A percentile compares a stretch with the other conserved stretches of the same genome.
Evolutionary conservation across 2,329 filamentous ascomycete genomes (phyloP).

Genomic region (Aspergillus vadensis): DNA sequence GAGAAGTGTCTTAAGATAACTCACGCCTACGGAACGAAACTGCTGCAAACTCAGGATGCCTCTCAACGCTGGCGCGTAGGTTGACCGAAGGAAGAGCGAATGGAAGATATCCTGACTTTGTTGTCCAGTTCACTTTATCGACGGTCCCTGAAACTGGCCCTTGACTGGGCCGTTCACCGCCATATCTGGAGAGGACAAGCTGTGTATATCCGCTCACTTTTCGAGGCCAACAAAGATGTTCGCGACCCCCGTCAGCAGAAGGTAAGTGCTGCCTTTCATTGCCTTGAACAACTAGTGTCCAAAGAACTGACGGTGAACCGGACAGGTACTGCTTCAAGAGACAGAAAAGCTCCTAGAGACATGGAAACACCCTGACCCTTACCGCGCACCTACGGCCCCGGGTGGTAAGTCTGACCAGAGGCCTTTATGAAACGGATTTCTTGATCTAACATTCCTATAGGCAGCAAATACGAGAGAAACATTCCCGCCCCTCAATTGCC

Average conservation of each 20-base stretch:
- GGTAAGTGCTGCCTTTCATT: conserved; percentile 53
- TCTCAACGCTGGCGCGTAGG: conserved; percentile 42
- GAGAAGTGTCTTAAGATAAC: not conserved
- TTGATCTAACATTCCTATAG: conserved; percentile 49
- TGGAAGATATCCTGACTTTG: conserved; percentile 29
- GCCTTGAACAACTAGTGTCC: not conserved
- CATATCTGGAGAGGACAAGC: conserved; percentile 95
- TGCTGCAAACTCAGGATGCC: conserved; percentile 35
- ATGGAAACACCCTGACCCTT: conserved; percentile 98
- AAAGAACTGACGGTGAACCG: conserved; percentile 12
- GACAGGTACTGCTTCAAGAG: conserved; percentile 77
- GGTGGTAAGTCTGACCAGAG: conserved; percentile 68
- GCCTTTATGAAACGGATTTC: not conserved
- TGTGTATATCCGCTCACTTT: conserved; percentile 90
- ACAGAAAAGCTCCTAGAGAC: conserved; percentile 84
- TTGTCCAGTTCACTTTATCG: conserved; percentile 72
- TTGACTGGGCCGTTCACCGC: conserved; percentile 94
- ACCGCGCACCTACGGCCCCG: conserved; percentile 83
- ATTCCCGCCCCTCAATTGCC: conserved; percentile 76
- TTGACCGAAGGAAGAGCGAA: conserved; percentile 8
- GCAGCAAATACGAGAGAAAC: conserved; percentile 96
- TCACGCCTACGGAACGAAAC: not conserved
- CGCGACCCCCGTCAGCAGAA: conserved; percentile 82
- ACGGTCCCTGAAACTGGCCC: conserved; percentile 85
- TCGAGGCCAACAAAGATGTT: conserved; percentile 88